Conservation (phyloP, 1,284 basidiomycete genomes). For the Malassezia sp. region DNA sequence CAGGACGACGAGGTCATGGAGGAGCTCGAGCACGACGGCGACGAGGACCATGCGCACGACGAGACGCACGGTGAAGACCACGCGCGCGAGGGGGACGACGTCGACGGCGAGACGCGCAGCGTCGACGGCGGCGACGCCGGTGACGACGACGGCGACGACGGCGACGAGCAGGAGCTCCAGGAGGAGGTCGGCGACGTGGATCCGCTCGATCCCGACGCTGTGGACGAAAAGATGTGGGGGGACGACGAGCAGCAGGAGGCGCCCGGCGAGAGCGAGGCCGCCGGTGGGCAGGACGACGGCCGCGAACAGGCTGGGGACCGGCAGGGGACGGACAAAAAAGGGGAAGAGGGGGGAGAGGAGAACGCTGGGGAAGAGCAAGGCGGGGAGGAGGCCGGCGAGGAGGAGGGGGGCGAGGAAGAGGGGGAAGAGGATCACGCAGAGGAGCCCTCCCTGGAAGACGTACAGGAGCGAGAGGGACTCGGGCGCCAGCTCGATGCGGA, state of each 20-base stretch:
- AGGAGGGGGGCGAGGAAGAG: constrained; percentile 27
- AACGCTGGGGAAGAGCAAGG: constrained; percentile 20
- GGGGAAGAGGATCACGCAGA: constrained; percentile 30
- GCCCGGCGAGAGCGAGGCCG: constrained; percentile 15
- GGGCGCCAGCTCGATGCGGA: constrained; percentile 43
- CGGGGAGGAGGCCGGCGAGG: constrained; percentile 26
- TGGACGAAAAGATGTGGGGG: constrained; percentile 96
- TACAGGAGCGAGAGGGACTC: constrained; percentile 47
- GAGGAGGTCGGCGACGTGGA: constrained; percentile 78
- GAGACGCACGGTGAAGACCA: constrained; percentile 51
- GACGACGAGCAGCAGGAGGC: constrained; percentile 59
- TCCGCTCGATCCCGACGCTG: constrained; percentile 67
- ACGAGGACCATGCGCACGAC: constrained; percentile 53
- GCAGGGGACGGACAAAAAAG: constrained; percentile 45
- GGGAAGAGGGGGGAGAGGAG: constrained; percentile 29
- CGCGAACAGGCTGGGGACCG: constrained; percentile 24
- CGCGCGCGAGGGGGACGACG: constrained; percentile 55
- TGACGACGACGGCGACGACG: constrained; percentile 52
- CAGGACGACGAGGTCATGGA: constrained; percentile 82
- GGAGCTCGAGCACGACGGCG: constrained; percentile 59
- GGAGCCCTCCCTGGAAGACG: constrained; percentile 41
- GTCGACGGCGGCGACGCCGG: constrained; percentile 50
- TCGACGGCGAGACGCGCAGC: constrained; percentile 64
- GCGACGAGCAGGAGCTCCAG: constrained; percentile 56
- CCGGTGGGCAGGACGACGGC: constrained; percentile 17